Conservation (phyloP, 2,329 filamentous ascomycete genomes). For the Amauroascus niger region DNA sequence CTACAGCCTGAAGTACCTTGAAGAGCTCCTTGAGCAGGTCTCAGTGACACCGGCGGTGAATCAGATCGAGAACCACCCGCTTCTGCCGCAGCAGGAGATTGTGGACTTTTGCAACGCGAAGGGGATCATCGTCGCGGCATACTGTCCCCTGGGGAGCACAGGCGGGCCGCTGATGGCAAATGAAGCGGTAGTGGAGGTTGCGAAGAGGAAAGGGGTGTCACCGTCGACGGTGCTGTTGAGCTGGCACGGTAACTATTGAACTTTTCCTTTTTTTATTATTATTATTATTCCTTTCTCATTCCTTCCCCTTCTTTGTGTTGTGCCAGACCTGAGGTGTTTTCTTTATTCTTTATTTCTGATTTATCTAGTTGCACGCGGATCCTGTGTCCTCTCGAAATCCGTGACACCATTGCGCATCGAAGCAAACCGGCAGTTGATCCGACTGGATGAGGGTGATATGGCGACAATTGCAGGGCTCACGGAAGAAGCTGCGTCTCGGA, state of each 20-base stretch:
- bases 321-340: no score
- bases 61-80: slow-evolving; percentile 74
- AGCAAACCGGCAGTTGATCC: slow-evolving; percentile 32
- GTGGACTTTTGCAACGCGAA: slow-evolving; percentile 43
- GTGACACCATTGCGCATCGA: slow-evolving; percentile 33
- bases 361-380: slow-evolving; percentile 14
- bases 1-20: slow-evolving; percentile 46
- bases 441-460: slow-evolving; percentile 32
- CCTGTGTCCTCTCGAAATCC: slow-evolving; percentile 18
- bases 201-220: slow-evolving; percentile 32
- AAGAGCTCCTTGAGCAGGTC: slow-evolving; percentile 48
- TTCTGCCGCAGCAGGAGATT: slow-evolving; percentile 48
- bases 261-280: neutral
- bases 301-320: no score
- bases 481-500: slow-evolving; percentile 25
- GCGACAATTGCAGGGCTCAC: slow-evolving; percentile 32
- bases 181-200: slow-evolving; percentile 34
- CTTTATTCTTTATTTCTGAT: neutral
- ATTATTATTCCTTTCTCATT: no score
- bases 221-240: slow-evolving; percentile 36
- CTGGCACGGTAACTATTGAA: slow-evolving; percentile 33
- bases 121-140: slow-evolving; percentile 46
- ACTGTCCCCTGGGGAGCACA: slow-evolving; percentile 36
- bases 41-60: slow-evolving; percentile 59
- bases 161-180: slow-evolving; percentile 37